Evolutionary conservation across 495 filamentous ascomycete genomes (phyloP).

Genomic region (Penicillium chermesinum): DNA sequence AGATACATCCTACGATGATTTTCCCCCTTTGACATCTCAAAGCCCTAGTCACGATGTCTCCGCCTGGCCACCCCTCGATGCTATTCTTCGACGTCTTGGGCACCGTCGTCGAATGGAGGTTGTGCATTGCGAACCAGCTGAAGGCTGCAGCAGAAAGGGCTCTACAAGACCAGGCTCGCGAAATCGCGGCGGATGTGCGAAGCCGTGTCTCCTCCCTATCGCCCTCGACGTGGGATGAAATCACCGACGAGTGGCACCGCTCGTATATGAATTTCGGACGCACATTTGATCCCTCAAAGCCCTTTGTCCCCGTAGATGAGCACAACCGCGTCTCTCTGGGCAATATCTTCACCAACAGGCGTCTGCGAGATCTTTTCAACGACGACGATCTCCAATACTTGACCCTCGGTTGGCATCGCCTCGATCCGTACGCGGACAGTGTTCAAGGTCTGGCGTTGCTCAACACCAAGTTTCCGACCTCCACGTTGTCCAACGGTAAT

Average conservation of each 20-base stretch:
- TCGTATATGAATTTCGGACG: conserved; percentile 19
- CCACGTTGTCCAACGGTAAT: conserved; percentile 68
- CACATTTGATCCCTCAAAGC: conserved; percentile 14
- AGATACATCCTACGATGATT: too few relatives aligned
- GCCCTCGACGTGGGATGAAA: conserved; percentile 8
- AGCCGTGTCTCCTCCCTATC: conserved; percentile 10
- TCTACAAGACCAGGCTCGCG: conserved; percentile 5
- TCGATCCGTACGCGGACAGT: conserved; percentile 15
- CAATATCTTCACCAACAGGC: conserved; percentile 6
- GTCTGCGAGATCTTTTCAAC: conserved; percentile 11
- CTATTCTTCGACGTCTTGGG: conserved; percentile 20
- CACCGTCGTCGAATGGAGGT: conserved; percentile 20
- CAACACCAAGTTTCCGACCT: conserved; percentile 44
- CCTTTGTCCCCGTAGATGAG: conserved; percentile 20
- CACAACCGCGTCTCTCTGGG: conserved; percentile 15
- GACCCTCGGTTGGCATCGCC: conserved; percentile 18
- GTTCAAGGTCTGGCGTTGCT: conserved; percentile 31
- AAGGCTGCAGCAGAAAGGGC: conserved; percentile 9
- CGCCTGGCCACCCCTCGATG: conserved; percentile 1
- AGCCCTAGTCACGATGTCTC: too few relatives aligned
- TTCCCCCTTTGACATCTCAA: too few relatives aligned
- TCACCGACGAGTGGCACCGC: conserved; percentile 14
- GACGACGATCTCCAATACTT: conserved; percentile 13
- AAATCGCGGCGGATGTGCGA: conserved; percentile 8
- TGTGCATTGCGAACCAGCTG: conserved; percentile 16